Conservation (phyloP, 2,329 filamentous ascomycete genomes). For the Fusarium tjaetaba region DNA sequence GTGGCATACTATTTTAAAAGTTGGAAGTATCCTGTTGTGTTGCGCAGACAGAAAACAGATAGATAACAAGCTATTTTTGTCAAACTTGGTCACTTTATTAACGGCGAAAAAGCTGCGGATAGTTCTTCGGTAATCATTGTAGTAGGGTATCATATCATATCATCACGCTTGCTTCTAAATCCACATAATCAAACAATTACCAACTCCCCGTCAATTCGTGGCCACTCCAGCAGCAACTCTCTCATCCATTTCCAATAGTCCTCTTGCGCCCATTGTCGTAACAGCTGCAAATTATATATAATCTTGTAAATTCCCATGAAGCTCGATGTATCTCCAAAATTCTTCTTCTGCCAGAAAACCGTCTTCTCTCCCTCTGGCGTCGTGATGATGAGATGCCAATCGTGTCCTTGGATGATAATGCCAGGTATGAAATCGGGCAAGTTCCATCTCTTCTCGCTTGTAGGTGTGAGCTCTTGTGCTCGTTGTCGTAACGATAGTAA, state of each 20-base stretch:
- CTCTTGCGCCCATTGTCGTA: background rate
- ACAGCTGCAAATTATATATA: background rate
- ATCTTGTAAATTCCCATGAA: background rate
- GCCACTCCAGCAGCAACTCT: background rate
- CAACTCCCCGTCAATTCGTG: background rate
- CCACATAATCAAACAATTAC: background rate
- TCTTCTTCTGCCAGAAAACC: background rate
- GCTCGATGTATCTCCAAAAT: background rate
- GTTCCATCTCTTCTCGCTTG: background rate
- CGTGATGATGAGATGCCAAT: background rate
- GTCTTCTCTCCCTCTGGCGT: background rate
- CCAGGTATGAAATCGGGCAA: background rate
- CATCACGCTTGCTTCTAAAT: background rate
- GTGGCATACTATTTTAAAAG: background rate
- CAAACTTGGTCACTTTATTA: background rate
- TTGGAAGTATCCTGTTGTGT: background rate
- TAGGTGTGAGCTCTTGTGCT: background rate
- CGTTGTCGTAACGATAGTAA: background rate
- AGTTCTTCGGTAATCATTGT: background rate
- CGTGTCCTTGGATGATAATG: background rate
- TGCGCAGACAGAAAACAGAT: fast-evolving
- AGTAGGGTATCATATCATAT: background rate
- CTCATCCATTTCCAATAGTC: background rate
- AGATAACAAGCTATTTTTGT: fast-evolving
- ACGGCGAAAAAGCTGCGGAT: fast-evolving